Conservation (phyloP, 1,139 yeast species). For the Yamadazyma songkhlaensis region DNA sequence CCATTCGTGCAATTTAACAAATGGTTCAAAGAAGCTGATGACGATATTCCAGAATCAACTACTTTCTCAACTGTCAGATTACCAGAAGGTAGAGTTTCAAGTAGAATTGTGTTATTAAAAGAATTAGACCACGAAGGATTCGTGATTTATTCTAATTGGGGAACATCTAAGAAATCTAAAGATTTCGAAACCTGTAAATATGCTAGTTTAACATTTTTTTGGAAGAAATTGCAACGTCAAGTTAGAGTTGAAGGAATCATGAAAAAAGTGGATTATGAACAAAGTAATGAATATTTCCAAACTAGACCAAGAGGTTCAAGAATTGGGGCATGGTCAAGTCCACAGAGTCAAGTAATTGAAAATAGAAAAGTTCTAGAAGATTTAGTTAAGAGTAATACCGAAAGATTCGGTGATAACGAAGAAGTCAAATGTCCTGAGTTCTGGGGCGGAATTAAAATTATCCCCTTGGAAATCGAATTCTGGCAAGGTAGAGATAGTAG, state of each 20-base stretch:
- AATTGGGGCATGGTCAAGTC: constrained; percentile 97
- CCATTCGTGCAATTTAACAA: constrained; percentile 77
- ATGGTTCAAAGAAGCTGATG: constrained; percentile 85
- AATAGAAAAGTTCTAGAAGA: constrained; percentile 63
- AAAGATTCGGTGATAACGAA: constrained; percentile 52
- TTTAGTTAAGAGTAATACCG: constrained; percentile 44
- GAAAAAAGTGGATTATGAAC: constrained; percentile 71
- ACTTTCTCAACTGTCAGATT: constrained; percentile 82
- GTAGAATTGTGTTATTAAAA: constrained; percentile 80
- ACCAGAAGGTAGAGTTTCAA: constrained; percentile 85
- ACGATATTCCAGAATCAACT: constrained; percentile 65
- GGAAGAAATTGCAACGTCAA: constrained; percentile 89
- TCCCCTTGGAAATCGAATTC: constrained; percentile 89
- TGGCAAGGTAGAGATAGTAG: constrained; percentile 96
- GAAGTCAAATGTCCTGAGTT: constrained; percentile 85
- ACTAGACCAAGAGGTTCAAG: constrained; percentile 91
- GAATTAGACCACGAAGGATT: constrained; percentile 86
- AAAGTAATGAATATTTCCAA: constrained; percentile 71
- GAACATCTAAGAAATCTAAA: constrained; percentile 70
- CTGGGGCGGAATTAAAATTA: constrained; percentile 93
- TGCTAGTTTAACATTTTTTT: constrained; percentile 86
- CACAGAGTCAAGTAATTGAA: constrained; percentile 66
- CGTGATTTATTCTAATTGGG: constrained; percentile 92
- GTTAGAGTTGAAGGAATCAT: constrained; percentile 88
- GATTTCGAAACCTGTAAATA: constrained; percentile 71